Percentiles rank a stretch among this genome's conserved stretches.
These are phyloP conservation scores for Colletotrichum coccodes DNA, from an alignment of 2,329 filamentous ascomycete genomes.

Conservation along the genomic window DNA sequence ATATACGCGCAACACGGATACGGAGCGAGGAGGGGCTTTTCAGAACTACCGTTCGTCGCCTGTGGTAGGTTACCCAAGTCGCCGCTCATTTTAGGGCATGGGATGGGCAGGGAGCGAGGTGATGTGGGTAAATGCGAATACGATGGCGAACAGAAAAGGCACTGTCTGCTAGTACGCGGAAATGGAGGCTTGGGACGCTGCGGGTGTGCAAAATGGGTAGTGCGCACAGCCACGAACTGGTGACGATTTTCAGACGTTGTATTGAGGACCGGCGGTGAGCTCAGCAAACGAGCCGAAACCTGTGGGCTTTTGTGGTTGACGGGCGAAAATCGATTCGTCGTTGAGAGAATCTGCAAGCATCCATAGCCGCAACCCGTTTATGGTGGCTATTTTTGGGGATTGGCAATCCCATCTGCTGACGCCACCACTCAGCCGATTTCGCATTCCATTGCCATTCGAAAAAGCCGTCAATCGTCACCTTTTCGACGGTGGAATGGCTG, in stretches of 20 bases:
- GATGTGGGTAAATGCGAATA: background rate
- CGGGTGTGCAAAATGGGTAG: background rate
- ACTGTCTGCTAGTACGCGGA: background rate
- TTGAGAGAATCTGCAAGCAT: background rate
- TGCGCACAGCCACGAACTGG: constrained; percentile 24
- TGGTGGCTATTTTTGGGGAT: constrained; percentile 14
- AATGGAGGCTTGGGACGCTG: constrained; percentile 10
- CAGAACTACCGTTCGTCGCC: background rate
- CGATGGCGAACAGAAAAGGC: background rate
- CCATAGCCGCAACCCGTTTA: background rate
- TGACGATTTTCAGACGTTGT: background rate
- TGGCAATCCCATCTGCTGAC: background rate
- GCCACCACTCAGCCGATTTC: constrained; percentile 12
- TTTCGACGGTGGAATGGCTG: constrained; percentile 2
- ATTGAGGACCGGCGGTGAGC: background rate
- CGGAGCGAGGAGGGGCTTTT: constrained; percentile 5
- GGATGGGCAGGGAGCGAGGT: background rate
- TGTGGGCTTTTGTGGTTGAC: background rate
- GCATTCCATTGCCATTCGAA: background rate
- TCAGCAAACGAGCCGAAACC: constrained; percentile 9
- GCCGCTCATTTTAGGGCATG: background rate
- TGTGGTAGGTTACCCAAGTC: background rate
- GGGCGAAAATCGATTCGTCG: background rate
- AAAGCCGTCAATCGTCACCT: constrained; percentile 18
- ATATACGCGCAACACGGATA: constrained; percentile 15